Conservation (phyloP, 208 protist species). For the Leishmania mexicana region DNA sequence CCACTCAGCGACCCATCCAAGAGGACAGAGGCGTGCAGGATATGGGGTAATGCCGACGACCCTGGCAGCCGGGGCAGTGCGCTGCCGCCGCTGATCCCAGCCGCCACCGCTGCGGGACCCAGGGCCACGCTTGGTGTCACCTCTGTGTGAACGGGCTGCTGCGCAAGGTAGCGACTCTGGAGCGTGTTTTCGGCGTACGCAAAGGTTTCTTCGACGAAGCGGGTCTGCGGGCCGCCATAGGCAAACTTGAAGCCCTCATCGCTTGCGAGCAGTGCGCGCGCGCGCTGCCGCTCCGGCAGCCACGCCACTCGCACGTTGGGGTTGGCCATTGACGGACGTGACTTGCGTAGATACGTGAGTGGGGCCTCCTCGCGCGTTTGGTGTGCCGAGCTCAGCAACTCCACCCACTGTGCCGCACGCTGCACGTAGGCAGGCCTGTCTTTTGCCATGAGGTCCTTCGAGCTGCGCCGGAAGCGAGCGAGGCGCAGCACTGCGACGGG, state of each 20-base stretch:
- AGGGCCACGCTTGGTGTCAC: conserved; percentile 42
- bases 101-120: conserved; percentile 4
- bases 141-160: conserved; percentile 75
- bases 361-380: conserved; percentile 66
- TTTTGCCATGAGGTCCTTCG: conserved; percentile 76
- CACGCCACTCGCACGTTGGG: conserved; percentile 81
- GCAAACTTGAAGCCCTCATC: conserved; percentile 79
- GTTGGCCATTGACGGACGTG: conserved; percentile 67
- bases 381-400: conserved; percentile 63
- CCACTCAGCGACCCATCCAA: conserved; percentile 21
- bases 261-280: conserved; percentile 62
- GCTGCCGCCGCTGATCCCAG: conserved; percentile 9
- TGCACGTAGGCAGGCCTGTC: conserved; percentile 65
- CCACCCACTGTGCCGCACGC: conserved; percentile 74
- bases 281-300: conserved; percentile 50
- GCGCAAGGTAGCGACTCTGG: conserved; percentile 68
- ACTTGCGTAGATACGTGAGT: conserved; percentile 87
- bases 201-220: conserved; percentile 84
- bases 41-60: conserved; percentile 18
- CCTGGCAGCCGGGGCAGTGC: background rate
- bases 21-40: conserved; percentile 59
- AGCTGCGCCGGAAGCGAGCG: conserved; percentile 62
- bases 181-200: conserved; percentile 69
- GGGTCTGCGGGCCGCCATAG: conserved; percentile 47
- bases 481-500: conserved; percentile 66